Base-by-base conservation (phyloP, 345 rosid species). In the Erysimum cheiranthoides region DNA sequence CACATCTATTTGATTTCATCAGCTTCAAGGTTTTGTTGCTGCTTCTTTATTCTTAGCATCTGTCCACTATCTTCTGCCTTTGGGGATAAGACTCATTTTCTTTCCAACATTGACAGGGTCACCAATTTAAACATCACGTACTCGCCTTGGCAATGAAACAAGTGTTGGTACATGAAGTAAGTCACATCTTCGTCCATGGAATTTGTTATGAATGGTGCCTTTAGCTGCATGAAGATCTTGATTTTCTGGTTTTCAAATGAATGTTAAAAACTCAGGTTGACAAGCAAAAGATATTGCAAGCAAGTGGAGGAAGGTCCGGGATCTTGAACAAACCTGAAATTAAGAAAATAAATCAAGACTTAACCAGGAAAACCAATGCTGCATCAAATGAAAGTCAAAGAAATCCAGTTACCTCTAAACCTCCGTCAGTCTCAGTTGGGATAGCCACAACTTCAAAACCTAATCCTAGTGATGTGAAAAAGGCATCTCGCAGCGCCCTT, bases 91-190 rank as follows among this genome's bases (percentile, higher is more conserved):
- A 73, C 74, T 73, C 35, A 60, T 75, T 32, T 42, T 68, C 77
- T 60, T 73, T 82, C 68, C 75, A 71, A 77, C 49, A 67, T 65
- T 58, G 56, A 73, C 92, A 95, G 97, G 96, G 83, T 66, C 79
- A 83, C 79, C 71, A 11, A 60, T 83, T 81, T 42, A 79, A 80
- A 80, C 92, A 88, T 82, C 77, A 85, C 71, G 76, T 81, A 57
- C 92, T 95, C 51, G 74, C 96, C 61, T 57, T 85, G 46, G 86
- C 93, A 13, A 84, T 86, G 93, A 95, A 92, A 86, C 97, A 90
- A 83, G 81, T 90, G 78, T 78, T 92, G 83, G 79, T 85, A 78
- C 97, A 92, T 69, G 99, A 94, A 88, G 97, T 92, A 77, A 78
- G 89, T 57, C 72, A 3, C 13, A 58, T 61, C 34, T 54, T 65